Conservation (phyloP, 345 rosid genomes). For the Trapa incisa region DNA sequence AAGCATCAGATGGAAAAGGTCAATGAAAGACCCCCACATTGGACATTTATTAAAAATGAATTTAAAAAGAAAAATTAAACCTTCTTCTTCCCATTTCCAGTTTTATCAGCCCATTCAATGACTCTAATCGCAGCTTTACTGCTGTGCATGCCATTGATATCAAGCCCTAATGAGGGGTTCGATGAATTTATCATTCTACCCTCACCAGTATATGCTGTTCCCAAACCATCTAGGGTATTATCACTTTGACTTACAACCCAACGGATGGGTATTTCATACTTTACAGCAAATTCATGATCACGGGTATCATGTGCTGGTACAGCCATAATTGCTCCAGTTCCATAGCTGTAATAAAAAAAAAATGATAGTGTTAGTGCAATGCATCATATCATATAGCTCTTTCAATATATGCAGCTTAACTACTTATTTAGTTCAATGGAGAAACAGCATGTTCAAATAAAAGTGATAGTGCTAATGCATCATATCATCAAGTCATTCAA, state of each 20-base stretch:
- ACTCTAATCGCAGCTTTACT: constrained; percentile 56
- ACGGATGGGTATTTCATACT: constrained; percentile 55
- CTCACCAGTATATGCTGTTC: constrained; percentile 47
- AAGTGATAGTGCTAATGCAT: not conserved
- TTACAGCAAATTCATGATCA: constrained; percentile 74
- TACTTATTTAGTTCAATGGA: not conserved
- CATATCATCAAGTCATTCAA: not conserved
- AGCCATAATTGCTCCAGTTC: constrained; percentile 97
- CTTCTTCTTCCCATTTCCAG: constrained; percentile 81
- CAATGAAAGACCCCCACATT: not conserved
- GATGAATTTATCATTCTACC: constrained; percentile 60
- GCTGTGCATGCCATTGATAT: constrained; percentile 63
- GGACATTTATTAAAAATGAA: not conserved
- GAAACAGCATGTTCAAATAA: not conserved
- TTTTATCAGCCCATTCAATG: constrained; percentile 71
- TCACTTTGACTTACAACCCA: constrained; percentile 52
- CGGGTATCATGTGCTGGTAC: constrained; percentile 88
- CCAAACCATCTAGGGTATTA: constrained; percentile 26
- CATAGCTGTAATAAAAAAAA: constrained; percentile 46
- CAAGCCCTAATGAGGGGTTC: constrained; percentile 42
- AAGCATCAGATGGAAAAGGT: not conserved
- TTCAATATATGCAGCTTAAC: not conserved
- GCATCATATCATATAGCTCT: not conserved
- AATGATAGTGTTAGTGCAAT: constrained; percentile 1
- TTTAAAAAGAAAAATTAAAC: constrained; percentile 19